A percentile compares a stretch with the other conserved stretches of the same genome.
These are phyloP conservation scores for Picea sitchensis DNA, from an alignment of 75 land plant species.

Conservation along the genomic window DNA sequence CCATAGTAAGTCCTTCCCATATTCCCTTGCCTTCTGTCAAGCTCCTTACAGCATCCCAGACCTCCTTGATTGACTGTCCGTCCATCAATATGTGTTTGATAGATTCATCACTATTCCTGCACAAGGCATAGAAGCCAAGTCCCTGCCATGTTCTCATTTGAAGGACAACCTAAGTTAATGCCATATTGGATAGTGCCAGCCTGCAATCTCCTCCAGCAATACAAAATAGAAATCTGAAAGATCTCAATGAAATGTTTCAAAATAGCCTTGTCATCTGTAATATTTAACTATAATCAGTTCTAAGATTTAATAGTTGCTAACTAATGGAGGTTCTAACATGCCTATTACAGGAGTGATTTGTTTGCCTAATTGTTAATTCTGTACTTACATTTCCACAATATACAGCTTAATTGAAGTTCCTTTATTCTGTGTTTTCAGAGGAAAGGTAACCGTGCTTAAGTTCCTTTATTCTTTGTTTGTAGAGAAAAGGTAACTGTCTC, in stretches of 20 bases:
- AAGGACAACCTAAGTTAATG: too few relatives aligned
- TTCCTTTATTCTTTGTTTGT: conserved; percentile 4
- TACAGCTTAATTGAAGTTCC: not conserved
- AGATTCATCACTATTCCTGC: too few relatives aligned
- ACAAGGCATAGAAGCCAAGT: too few relatives aligned
- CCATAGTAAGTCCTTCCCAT: too few relatives aligned
- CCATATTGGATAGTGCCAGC: too few relatives aligned
- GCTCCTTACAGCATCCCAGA: too few relatives aligned
- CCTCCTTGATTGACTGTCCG: too few relatives aligned
- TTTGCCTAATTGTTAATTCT: not conserved
- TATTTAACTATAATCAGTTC: not conserved
- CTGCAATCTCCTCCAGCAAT: not conserved
- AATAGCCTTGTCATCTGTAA: not conserved
- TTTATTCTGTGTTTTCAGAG: conserved; percentile 29
- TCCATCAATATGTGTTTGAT: too few relatives aligned
- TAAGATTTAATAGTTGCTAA: not conserved
- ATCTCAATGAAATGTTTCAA: not conserved
- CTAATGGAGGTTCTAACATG: not conserved
- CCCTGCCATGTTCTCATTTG: too few relatives aligned
- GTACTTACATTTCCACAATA: not conserved
- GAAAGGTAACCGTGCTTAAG: conserved; percentile 22
- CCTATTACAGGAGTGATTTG: not conserved
- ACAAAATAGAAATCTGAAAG: not conserved
- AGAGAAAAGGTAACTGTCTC: conserved; percentile 48
- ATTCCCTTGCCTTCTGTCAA: too few relatives aligned